phyloP scores from a whole-genome alignment of 1,284 basidiomycete species.

The Ceratobasidium theobromae region DNA sequence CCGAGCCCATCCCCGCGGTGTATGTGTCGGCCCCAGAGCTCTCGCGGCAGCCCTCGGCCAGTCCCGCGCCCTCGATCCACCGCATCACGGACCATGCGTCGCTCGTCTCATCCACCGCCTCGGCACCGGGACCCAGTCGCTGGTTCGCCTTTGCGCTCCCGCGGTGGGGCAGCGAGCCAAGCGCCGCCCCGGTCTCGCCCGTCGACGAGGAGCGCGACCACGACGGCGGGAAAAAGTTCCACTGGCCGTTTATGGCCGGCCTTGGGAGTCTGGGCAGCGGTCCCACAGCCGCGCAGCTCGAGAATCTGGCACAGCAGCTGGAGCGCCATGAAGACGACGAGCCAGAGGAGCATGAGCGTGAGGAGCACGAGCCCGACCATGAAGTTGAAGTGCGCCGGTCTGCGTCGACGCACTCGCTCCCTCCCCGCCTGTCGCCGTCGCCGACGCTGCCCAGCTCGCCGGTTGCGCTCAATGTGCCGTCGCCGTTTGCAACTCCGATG shows the following conservation, averaged over 20 bases:
- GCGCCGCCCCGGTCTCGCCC: conserved; percentile 7
- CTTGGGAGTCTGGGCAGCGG: conserved; percentile 19
- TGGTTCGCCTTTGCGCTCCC: conserved; percentile 28
- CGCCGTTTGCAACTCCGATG: neutral
- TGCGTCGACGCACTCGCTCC: neutral
- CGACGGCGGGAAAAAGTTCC: conserved; percentile 23
- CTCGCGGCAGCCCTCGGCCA: neutral
- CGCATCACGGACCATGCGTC: conserved; percentile 14
- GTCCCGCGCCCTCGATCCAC: neutral
- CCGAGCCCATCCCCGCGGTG: neutral
- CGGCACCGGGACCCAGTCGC: neutral
- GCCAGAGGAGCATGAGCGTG: neutral
- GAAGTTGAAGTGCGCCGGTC: neutral
- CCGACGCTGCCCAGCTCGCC: neutral
- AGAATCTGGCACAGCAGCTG: conserved; percentile 10
- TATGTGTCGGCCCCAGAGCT: conserved; percentile 8
- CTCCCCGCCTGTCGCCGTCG: conserved; percentile 1
- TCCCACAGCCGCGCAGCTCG: conserved; percentile 22
- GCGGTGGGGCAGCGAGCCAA: neutral
- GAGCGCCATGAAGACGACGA: neutral
- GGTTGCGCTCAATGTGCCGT: neutral
- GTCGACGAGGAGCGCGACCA: conserved; percentile 22
- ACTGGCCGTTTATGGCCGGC: conserved; percentile 31
- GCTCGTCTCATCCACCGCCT: conserved; percentile 19
- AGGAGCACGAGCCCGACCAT: neutral